These are phyloP conservation scores for Sphagnum tenellum DNA, from an alignment of 225 moss, liverwort and hornwort species.

Conservation along the genomic window DNA sequence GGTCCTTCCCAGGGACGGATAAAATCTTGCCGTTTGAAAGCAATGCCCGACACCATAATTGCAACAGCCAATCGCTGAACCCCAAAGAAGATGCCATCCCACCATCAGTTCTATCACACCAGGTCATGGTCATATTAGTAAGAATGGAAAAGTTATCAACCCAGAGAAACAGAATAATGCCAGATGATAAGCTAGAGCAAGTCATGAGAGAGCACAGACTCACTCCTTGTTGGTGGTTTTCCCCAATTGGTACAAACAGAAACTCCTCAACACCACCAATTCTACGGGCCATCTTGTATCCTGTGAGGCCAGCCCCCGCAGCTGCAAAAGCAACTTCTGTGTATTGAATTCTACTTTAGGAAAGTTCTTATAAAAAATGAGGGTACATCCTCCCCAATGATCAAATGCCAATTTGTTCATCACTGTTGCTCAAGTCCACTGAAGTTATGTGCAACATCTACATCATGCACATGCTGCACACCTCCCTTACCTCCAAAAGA, in stretches of 20 bases:
- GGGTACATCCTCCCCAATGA: too few relatives aligned
- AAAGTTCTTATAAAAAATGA: too few relatives aligned
- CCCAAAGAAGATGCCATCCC: neutral
- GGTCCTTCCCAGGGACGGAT: constrained; percentile 76
- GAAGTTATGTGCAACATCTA: neutral
- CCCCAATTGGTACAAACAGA: constrained; percentile 66
- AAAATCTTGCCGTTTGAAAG: constrained; percentile 56
- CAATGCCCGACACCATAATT: constrained; percentile 82
- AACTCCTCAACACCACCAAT: constrained; percentile 90
- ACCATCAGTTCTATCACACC: too few relatives aligned
- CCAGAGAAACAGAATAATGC: neutral
- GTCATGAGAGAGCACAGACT: neutral
- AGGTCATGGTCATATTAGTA: too few relatives aligned
- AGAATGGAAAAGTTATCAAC: too few relatives aligned
- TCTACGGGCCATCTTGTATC: constrained; percentile 89
- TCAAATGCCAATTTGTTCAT: too few relatives aligned
- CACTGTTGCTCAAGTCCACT: too few relatives aligned
- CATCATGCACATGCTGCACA: neutral
- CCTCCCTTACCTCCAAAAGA: constrained; percentile 75
- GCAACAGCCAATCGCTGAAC: constrained; percentile 86
- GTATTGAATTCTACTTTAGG: too few relatives aligned
- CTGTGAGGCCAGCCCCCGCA: constrained; percentile 88
- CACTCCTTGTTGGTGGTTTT: constrained; percentile 94
- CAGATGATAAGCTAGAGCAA: neutral
- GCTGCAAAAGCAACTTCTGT: constrained; percentile 28